Base-by-base conservation (phyloP, 345 rosid genomes). In the Eucalyptus sp. region DNA sequence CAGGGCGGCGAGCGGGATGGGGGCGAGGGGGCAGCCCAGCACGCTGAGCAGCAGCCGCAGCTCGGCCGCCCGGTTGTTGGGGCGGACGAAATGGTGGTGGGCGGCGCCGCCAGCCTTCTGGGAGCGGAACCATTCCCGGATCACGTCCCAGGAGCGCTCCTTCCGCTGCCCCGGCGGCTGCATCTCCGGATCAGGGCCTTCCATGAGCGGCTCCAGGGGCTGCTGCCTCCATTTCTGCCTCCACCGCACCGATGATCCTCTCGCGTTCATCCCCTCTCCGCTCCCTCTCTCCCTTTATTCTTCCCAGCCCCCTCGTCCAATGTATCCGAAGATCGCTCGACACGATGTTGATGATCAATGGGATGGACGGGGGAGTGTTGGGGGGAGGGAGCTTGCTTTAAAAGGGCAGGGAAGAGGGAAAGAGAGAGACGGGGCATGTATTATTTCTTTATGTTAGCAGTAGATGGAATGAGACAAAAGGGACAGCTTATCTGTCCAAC, bases 141-240 rank as follows among this genome's bases (percentile, higher is more conserved):
- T 96, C 4, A 94, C 90, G 90, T 97, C 99, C 99, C 99, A 97
- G 2, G 97, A 95, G 29, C 94, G 93, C 92, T 97, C 98, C 93
- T 96, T 96, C 89, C 93, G 95, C 91, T 79, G 91, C 52, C 93
- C 93, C 88, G 96, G 96, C 46, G 93, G 98, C 91, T 94, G 97
- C 96, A 95, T 94, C 29, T 96, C 99, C 10, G 97, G 98, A 90
- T 96, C 98, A 10, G 99, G 99, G 27, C 99, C 99, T 95, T 97
- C 99, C 96, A 96, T 92, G 33, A 97, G 90, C 13, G 99, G 99
- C 14, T 98, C 96, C 86, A 97, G 90, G 41, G 97, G 91, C 90
- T 95, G 97, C 96, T 96, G 93, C 90, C 95, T 91, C 50, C 95
- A 96, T 90, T 94, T 94, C 91, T 33, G 89, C 92, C 89, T 92